These are phyloP conservation scores for Curvularia spicifera DNA, from an alignment of 2,329 filamentous ascomycete genomes.

Conservation along the genomic window DNA sequence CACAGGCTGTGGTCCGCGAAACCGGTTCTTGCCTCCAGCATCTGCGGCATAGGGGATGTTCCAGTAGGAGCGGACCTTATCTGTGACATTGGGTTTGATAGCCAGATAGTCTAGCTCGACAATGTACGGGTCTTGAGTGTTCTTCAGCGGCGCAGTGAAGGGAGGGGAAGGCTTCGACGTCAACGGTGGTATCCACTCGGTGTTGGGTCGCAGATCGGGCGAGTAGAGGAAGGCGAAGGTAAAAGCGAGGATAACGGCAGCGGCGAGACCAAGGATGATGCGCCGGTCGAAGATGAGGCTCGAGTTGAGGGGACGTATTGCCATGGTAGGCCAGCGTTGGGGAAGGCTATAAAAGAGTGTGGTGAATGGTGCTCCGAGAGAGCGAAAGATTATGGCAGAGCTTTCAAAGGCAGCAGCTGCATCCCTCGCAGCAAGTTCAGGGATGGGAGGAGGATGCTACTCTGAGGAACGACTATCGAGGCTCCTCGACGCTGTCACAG, in stretches of 20 bases:
- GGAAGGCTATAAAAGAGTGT: slow-evolving; percentile 12
- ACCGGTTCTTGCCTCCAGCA: slow-evolving; percentile 39
- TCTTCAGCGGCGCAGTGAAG: slow-evolving; percentile 36
- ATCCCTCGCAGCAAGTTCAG: slow-evolving; percentile 7
- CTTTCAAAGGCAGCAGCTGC: slow-evolving; percentile 22
- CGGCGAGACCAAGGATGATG: slow-evolving; percentile 30
- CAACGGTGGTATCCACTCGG: slow-evolving; percentile 37
- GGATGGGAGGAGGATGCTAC: neutral
- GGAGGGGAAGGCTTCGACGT: slow-evolving; percentile 27
- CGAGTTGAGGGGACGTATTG: slow-evolving; percentile 34
- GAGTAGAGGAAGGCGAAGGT: slow-evolving; percentile 39
- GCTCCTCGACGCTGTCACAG: slow-evolving; percentile 9
- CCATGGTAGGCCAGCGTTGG: slow-evolving; percentile 19
- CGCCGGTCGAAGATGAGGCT: slow-evolving; percentile 38
- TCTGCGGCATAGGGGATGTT: slow-evolving; percentile 45
- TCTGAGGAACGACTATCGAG: neutral
- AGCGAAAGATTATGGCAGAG: slow-evolving; percentile 1
- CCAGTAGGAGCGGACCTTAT: slow-evolving; percentile 40
- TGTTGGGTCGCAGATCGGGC: slow-evolving; percentile 31
- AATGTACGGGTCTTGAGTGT: slow-evolving; percentile 35
- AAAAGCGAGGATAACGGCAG: slow-evolving; percentile 31
- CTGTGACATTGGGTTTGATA: slow-evolving; percentile 38
- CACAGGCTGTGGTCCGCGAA: slow-evolving; percentile 41
- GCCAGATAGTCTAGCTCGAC: slow-evolving; percentile 43
- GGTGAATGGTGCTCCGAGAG: slow-evolving; percentile 6